These are phyloP conservation scores for Yamadazyma takamatsuzukensis DNA, from an alignment of 805 yeast species.

Conservation along the genomic window DNA sequence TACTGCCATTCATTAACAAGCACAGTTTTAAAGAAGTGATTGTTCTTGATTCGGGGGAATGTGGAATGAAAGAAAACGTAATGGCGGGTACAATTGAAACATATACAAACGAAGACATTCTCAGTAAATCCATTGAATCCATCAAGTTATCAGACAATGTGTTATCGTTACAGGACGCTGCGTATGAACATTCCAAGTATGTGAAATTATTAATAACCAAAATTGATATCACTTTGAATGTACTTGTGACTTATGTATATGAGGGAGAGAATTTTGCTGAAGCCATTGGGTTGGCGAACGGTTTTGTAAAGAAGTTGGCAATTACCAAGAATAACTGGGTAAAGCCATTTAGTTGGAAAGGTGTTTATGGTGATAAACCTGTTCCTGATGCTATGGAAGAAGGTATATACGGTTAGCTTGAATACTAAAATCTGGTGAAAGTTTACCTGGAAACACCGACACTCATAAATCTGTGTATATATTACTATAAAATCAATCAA, in stretches of 20 bases:
- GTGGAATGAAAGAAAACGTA: constrained; percentile 41
- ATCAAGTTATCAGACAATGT: constrained; percentile 18
- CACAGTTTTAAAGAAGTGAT: constrained; percentile 44
- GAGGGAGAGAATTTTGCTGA: constrained; percentile 88
- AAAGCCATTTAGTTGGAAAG: constrained; percentile 77
- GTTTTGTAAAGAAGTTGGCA: constrained; percentile 20
- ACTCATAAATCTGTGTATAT: background rate
- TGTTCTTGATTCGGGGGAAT: constrained; percentile 70
- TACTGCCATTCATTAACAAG: constrained; percentile 45
- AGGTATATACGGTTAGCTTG: constrained; percentile 60
- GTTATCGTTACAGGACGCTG: constrained; percentile 2
- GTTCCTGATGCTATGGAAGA: constrained; percentile 68
- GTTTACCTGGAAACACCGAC: too few species aligned
- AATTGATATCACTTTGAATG: constrained; percentile 22
- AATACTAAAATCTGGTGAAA: too few species aligned
- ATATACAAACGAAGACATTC: constrained; percentile 27
- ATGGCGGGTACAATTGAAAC: constrained; percentile 21
- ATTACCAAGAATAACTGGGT: constrained; percentile 27
- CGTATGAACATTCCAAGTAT: constrained; percentile 9
- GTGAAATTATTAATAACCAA: constrained; percentile 7
- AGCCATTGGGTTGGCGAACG: constrained; percentile 51
- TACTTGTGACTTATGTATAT: constrained; percentile 62
- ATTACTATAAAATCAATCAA: background rate
- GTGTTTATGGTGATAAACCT: constrained; percentile 75
- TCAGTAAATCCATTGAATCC: constrained; percentile 26